A percentile compares a stretch with the other conserved stretches of the same genome.
phyloP scores from a whole-genome alignment of 345 rosid genomes.

The Laguncularia racemosa region DNA sequence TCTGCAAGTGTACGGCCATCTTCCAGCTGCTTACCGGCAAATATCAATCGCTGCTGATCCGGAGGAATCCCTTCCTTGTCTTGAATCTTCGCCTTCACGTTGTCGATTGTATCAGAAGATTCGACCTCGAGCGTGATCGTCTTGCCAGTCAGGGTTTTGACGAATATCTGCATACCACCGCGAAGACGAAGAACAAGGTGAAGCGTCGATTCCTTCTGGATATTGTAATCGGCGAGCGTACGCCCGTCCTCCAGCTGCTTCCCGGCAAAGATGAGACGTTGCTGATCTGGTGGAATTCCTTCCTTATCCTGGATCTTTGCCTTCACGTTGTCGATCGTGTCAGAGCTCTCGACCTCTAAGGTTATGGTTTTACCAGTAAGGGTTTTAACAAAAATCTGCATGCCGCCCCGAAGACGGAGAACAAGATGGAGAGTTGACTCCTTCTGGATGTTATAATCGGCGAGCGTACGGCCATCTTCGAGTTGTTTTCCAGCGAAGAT shows the following conservation, averaged over 20 bases:
- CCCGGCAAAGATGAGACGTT: constrained; percentile 12
- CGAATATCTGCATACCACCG: constrained; percentile 21
- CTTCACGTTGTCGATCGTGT: constrained; percentile 16
- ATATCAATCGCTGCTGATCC: constrained; percentile 15
- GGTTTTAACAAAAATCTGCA: constrained; percentile 21
- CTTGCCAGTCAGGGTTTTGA: constrained; percentile 18
- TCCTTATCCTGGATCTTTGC: constrained; percentile 19
- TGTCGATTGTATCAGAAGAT: constrained; percentile 12
- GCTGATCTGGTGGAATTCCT: constrained; percentile 20
- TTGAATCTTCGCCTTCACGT: constrained; percentile 13
- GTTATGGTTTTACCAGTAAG: constrained; percentile 13
- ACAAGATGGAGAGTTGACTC: constrained; percentile 21
- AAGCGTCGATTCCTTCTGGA: constrained; percentile 19
- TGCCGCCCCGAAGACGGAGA: constrained; percentile 13
- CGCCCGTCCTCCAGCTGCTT: constrained; percentile 21
- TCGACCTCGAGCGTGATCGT: constrained; percentile 15
- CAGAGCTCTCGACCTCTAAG: constrained; percentile 15
- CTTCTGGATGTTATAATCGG: constrained; percentile 20
- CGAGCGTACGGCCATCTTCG: constrained; percentile 19
- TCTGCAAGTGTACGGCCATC: constrained; percentile 17
- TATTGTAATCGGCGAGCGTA: constrained; percentile 18
- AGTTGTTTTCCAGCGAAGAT: constrained; percentile 20
- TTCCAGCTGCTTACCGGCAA: constrained; percentile 19
- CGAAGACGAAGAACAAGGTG: constrained; percentile 14
- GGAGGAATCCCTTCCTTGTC: constrained; percentile 16